A percentile compares a stretch with the other conserved stretches of the same genome.
Evolutionary conservation across 352 stramenopile genomes (phyloP).

Genomic region (Phytophthora kernoviae): DNA sequence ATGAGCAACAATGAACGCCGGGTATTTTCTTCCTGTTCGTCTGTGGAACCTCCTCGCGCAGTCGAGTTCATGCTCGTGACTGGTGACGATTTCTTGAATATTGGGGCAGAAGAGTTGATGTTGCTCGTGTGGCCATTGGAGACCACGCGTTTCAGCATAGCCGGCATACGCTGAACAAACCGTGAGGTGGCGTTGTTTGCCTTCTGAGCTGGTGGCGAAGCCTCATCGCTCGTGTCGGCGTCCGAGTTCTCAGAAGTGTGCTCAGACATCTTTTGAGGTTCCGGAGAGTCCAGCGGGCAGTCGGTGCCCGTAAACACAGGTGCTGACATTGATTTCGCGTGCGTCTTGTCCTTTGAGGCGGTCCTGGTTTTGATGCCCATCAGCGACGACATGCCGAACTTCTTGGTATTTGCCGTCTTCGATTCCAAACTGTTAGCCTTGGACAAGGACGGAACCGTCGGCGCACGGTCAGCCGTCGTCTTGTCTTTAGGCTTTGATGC

Average conservation of each 20-base stretch:
- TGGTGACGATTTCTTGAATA: constrained; percentile 29
- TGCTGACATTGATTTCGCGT: constrained; percentile 13
- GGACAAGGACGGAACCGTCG: constrained; percentile 16
- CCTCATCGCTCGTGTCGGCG: constrained; percentile 3
- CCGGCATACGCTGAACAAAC: constrained; percentile 70
- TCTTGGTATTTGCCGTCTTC: constrained; percentile 16
- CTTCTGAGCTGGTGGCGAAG: constrained; percentile 10
- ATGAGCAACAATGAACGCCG: constrained; percentile 72
- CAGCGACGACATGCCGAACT: constrained; percentile 38
- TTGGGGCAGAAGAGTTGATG: constrained; percentile 5
- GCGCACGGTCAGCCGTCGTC: constrained; percentile 1
- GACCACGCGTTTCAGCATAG: constrained; percentile 52
- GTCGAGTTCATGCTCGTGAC: constrained; percentile 32
- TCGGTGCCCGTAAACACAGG: constrained; percentile 2
- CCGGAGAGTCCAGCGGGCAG: constrained; percentile 9
- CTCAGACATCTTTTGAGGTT: constrained; percentile 12
- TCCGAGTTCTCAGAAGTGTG: constrained; percentile 20
- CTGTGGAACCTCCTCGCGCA: constrained; percentile 17
- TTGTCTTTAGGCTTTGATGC: constrained; percentile 11
- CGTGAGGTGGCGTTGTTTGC: constrained; percentile 43
- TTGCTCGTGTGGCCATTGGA: constrained; percentile 29
- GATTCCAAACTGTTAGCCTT: constrained; percentile 26
- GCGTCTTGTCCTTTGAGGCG: constrained; percentile 27
- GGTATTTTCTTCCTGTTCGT: constrained; percentile 44
- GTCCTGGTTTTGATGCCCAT: constrained; percentile 29